Evolutionary conservation across 2,329 filamentous ascomycete genomes (phyloP).

Genomic region (Diatrype stigma): DNA sequence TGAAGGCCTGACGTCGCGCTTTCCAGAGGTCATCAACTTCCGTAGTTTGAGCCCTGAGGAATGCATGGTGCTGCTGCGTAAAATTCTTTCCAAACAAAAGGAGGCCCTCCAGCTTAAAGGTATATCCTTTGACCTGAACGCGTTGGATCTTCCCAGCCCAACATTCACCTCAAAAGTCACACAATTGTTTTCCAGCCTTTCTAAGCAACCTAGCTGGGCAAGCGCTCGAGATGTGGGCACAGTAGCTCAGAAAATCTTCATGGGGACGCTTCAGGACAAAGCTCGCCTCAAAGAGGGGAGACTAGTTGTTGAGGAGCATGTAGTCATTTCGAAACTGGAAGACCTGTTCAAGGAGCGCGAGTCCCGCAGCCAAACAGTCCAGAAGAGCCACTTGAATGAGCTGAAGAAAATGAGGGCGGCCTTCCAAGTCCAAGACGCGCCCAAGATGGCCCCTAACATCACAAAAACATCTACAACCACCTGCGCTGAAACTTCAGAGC

Average conservation of each 20-base stretch:
- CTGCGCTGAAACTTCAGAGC: not conserved
- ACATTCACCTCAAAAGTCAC: slow-evolving; percentile 22
- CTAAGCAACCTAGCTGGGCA: slow-evolving; percentile 49
- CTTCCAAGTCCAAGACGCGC: not conserved
- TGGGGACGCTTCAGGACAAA: slow-evolving; percentile 25
- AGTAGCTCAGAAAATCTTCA: slow-evolving; percentile 48
- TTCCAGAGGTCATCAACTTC: slow-evolving; percentile 59
- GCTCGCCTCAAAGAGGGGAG: not conserved
- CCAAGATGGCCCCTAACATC: not conserved
- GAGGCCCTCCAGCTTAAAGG: slow-evolving; percentile 26
- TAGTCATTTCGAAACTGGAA: slow-evolving; percentile 4
- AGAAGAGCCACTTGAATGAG: not conserved
- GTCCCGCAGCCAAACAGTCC: not conserved
- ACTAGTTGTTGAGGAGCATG: slow-evolving; percentile 3
- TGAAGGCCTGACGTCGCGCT: slow-evolving; percentile 58
- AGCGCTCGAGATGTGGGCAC: slow-evolving; percentile 60
- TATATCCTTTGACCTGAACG: slow-evolving; percentile 1
- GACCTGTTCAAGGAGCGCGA: slow-evolving; percentile 7
- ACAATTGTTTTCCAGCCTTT: slow-evolving; percentile 36
- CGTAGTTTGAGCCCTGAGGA: slow-evolving; percentile 34
- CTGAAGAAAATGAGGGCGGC: not conserved
- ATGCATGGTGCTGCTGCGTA: slow-evolving; percentile 40
- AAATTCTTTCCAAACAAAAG: slow-evolving; percentile 16
- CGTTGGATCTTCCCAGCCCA: slow-evolving; percentile 3
- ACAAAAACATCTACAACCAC: not conserved